phyloP scores from a whole-genome alignment of 768 basidiomycete species.

The Amanita rimosa region DNA sequence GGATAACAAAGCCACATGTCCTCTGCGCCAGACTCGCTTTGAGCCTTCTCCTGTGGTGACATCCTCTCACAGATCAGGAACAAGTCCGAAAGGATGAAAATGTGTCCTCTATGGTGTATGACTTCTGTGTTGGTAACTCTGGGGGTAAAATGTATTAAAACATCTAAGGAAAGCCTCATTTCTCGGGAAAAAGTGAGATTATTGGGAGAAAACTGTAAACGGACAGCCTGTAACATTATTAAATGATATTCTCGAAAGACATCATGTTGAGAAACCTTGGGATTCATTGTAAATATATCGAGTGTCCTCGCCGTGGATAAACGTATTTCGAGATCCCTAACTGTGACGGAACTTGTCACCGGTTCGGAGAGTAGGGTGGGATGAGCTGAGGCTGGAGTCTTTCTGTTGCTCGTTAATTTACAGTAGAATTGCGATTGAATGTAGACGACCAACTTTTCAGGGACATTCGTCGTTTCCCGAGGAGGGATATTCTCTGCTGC shows the following conservation, averaged over 20 bases:
- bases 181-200: conserved; percentile 67
- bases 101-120: conserved; percentile 63
- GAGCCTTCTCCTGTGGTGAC: conserved; percentile 47
- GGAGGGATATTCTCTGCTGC: conserved; percentile 17
- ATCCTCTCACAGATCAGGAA: conserved; percentile 88
- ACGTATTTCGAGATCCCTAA: conserved; percentile 72
- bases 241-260: background rate
- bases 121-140: conserved; percentile 64
- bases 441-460: conserved; percentile 48
- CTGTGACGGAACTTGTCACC: conserved; percentile 42
- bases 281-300: conserved; percentile 93
- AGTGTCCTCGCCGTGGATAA: conserved; percentile 69
- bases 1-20: conserved; percentile 95
- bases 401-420: background rate
- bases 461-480: conserved; percentile 44
- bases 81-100: conserved; percentile 87
- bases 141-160: conserved; percentile 68
- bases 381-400: background rate
- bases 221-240: conserved; percentile 51
- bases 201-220: conserved; percentile 82
- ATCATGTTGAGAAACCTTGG: conserved; percentile 46
- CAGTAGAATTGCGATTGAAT: conserved; percentile 19
- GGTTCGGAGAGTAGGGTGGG: conserved; percentile 5
- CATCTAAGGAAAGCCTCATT: conserved; percentile 62
- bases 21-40: conserved; percentile 40